Percentiles rank a stretch among this genome's conserved stretches.
Conservation (phyloP, 108 stramenopile genomes). For the Nitzschia putrida region DNA sequence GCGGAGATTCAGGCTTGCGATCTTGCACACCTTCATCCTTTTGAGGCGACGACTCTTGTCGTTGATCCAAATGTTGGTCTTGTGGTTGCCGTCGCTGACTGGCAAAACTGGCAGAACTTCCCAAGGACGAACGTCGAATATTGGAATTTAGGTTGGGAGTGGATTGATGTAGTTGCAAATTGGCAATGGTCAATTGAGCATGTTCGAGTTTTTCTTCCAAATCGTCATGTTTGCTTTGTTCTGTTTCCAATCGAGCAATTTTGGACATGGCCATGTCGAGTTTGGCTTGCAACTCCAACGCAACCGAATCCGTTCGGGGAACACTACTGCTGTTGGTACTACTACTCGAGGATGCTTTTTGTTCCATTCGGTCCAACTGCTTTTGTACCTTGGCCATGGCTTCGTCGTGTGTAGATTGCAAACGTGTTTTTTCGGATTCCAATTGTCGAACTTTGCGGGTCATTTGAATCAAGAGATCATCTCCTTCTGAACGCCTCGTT, state of each 20-base stretch:
- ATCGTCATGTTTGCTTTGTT: slow-evolving; percentile 6
- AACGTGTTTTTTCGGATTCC: slow-evolving; percentile 2
- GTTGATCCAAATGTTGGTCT: background rate
- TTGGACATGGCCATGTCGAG: slow-evolving; percentile 15
- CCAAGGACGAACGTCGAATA: background rate
- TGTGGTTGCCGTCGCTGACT: background rate
- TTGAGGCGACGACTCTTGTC: background rate
- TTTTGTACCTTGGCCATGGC: background rate
- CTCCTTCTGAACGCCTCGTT: background rate
- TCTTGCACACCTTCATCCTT: background rate
- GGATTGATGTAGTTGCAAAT: slow-evolving; percentile 6
- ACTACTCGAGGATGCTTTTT: background rate
- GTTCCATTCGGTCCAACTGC: background rate
- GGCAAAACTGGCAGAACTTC: slow-evolving; percentile 1
- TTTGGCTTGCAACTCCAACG: slow-evolving; percentile 13
- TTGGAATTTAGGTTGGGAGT: background rate
- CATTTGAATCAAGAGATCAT: slow-evolving; percentile 5
- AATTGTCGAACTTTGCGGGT: slow-evolving; percentile 12
- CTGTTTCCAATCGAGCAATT: slow-evolving; percentile 12
- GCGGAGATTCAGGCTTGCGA: slow-evolving; percentile 2
- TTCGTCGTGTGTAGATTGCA: slow-evolving; percentile 3
- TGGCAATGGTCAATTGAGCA: slow-evolving; percentile 17
- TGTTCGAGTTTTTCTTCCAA: slow-evolving; percentile 18
- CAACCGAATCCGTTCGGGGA: background rate
- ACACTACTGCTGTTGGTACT: background rate